A percentile compares a stretch with the other conserved stretches of the same genome.
Evolutionary conservation across 148 eudicot genomes (phyloP).

Genomic region (Linanthus parryae): DNA sequence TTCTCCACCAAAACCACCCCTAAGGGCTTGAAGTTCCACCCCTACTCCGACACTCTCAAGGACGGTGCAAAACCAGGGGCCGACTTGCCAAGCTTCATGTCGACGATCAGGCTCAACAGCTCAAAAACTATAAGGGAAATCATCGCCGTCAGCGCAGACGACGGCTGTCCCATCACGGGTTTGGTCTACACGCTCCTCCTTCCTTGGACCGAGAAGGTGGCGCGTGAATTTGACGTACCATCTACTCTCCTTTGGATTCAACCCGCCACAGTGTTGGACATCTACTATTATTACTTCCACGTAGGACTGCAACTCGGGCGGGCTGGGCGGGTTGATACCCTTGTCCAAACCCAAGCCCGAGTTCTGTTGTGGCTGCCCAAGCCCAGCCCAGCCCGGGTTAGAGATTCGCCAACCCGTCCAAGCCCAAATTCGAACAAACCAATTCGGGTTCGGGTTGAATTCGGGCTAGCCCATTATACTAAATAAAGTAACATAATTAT

Average conservation of each 20-base stretch:
- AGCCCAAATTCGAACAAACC: too few species aligned
- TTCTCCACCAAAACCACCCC: conserved; percentile 4
- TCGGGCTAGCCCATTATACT: too few species aligned
- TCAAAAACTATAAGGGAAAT: conserved; percentile 14
- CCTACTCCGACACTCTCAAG: conserved; percentile 46
- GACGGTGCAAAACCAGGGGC: conserved; percentile 22
- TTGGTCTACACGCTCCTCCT: conserved; percentile 42
- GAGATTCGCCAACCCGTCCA: too few species aligned
- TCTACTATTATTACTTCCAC: conserved; percentile 46
- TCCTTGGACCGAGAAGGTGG: conserved; percentile 57
- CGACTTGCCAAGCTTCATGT: conserved; percentile 9
- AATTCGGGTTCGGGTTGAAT: too few species aligned
- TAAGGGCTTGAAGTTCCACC: conserved; percentile 21
- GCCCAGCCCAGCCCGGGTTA: too few species aligned
- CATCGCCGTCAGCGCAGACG: conserved; percentile 16
- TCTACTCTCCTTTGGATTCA: conserved; percentile 53
- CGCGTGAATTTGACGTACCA: conserved; percentile 37
- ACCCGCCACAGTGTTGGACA: conserved; percentile 43
- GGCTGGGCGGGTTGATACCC: too few species aligned
- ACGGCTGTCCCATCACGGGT: conserved; percentile 43
- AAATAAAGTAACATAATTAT: too few species aligned
- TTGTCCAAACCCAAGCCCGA: too few species aligned
- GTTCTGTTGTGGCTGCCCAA: too few species aligned
- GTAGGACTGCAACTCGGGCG: too few species aligned
- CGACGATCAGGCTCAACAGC: conserved; percentile 19